Base-by-base conservation (phyloP, 805 yeast genomes). In the Saturnispora serradocipensis region DNA sequence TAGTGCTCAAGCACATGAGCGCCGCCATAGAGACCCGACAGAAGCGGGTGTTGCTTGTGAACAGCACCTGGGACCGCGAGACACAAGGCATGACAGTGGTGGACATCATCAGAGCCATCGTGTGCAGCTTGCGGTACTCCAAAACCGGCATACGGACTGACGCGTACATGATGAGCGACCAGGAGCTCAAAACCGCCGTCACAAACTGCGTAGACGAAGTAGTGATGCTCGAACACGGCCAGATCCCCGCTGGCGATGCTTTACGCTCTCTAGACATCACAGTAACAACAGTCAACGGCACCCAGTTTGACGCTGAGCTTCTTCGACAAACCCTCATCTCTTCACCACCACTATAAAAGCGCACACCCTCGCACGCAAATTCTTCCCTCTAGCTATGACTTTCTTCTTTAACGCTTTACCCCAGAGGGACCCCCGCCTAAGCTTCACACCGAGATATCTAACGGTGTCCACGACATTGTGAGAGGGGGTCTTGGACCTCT, bases 51-150 rank as follows among this genome's bases (percentile, higher is more conserved):
- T 63, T 89, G 15, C 64, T 90, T 10, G 65, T 89, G 28, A 90
- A 90, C 65, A 93, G 95, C 5, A 69, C 78, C 34, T 67, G 68
- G 47, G 97, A 90, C 62, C 72, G 97, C 53, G 97, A 90, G 63
- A 88, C 97, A 0, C 72, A 68, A 48, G 84, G 85, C 0, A 72
- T 86, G 73, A 67, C 71, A 30, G 88, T 90, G 0, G 48, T 66
- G 2, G 85, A 78, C 38, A 85, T 80, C 60, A 69, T 87, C n/a
- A 18, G 45, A 13, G 51, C 36, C 20, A 35, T 49, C 15, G 42
- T 36, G 5, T 39, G 38, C 18, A 43, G 36, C 18, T 35, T 49
- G n/a, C 22, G 40, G 20, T 49, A 49, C 27, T 43, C 47, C 13
- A 36, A 22, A 13, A 43, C 51, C 3, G 51, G 43, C 22, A 16